Conservation (phyloP, 495 filamentous ascomycete species). For the Hypoxylon fuscum region DNA sequence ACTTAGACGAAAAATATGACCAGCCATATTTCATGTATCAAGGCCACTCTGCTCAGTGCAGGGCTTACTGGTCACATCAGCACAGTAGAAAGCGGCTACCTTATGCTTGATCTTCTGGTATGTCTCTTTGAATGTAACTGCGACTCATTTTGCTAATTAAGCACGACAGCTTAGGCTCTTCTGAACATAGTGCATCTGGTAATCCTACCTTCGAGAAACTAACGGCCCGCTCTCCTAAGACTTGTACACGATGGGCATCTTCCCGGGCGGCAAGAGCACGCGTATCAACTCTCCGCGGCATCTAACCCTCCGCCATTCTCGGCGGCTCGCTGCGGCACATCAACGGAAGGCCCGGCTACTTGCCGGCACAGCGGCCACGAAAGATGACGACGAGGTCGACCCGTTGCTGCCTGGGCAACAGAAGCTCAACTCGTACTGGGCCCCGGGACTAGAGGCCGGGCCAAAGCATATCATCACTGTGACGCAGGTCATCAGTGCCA, state of each 20-base stretch:
- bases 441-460: constrained; percentile 40
- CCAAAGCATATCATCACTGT: constrained; percentile 18
- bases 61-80: neutral
- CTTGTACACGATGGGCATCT: constrained; percentile 23
- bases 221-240: neutral
- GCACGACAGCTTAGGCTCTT: neutral
- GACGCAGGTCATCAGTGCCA: constrained; percentile 24
- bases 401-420: constrained; percentile 40
- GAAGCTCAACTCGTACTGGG: constrained; percentile 44
- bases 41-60: neutral
- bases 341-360: neutral
- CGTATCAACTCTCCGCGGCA: constrained; percentile 38
- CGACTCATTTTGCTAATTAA: constrained; percentile 1
- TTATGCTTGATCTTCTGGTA: neutral
- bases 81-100: neutral
- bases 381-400: constrained; percentile 2
- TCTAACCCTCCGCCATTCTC: constrained; percentile 41
- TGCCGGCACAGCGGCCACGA: neutral
- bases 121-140: neutral
- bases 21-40: neutral
- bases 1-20: neutral
- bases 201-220: neutral
- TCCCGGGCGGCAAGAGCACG: constrained; percentile 27
- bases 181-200: neutral
- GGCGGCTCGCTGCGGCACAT: constrained; percentile 9